Evolutionary conservation across 2,329 filamentous ascomycete species (phyloP).

Genomic region (Phialophora chinensis): DNA sequence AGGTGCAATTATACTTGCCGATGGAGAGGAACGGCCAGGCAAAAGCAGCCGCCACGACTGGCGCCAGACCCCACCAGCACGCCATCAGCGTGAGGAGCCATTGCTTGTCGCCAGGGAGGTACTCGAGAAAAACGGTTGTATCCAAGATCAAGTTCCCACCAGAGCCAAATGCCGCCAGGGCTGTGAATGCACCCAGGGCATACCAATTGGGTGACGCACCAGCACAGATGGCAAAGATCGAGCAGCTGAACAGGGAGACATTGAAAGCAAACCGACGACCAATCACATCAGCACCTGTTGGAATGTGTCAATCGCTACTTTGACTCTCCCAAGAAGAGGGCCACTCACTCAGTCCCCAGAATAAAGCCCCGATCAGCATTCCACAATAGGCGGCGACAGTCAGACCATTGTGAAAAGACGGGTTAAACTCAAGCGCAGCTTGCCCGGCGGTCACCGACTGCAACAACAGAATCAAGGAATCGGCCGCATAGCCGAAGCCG

Average conservation of each 20-base stretch:
- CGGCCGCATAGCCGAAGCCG: slow-evolving; percentile 61
- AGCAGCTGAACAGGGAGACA: slow-evolving; percentile 67
- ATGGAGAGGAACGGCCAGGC: slow-evolving; percentile 38
- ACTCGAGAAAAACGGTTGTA: slow-evolving; percentile 62
- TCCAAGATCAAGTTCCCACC: slow-evolving; percentile 42
- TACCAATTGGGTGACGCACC: slow-evolving; percentile 68
- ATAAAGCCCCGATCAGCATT: slow-evolving; percentile 57
- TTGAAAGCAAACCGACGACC: slow-evolving; percentile 74
- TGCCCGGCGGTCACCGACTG: slow-evolving; percentile 37
- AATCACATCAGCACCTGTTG: slow-evolving; percentile 65
- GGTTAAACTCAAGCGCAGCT: slow-evolving; percentile 36
- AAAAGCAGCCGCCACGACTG: slow-evolving; percentile 36
- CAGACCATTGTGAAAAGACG: slow-evolving; percentile 38
- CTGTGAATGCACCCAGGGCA: slow-evolving; percentile 34
- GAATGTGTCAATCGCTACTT: neutral
- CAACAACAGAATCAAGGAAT: slow-evolving; percentile 45
- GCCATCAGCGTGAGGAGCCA: slow-evolving; percentile 58
- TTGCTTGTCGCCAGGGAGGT: slow-evolving; percentile 63
- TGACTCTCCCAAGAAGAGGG: neutral
- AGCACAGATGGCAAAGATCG: slow-evolving; percentile 67
- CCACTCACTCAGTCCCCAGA: slow-evolving; percentile 67
- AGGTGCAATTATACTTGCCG: slow-evolving; percentile 26
- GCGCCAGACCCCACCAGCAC: slow-evolving; percentile 45
- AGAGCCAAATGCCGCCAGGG: slow-evolving; percentile 45
- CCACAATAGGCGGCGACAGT: slow-evolving; percentile 52